Evolutionary conservation across 73 alveolate genomes (phyloP).

Genomic region (Symbiodinium pilosum): DNA sequence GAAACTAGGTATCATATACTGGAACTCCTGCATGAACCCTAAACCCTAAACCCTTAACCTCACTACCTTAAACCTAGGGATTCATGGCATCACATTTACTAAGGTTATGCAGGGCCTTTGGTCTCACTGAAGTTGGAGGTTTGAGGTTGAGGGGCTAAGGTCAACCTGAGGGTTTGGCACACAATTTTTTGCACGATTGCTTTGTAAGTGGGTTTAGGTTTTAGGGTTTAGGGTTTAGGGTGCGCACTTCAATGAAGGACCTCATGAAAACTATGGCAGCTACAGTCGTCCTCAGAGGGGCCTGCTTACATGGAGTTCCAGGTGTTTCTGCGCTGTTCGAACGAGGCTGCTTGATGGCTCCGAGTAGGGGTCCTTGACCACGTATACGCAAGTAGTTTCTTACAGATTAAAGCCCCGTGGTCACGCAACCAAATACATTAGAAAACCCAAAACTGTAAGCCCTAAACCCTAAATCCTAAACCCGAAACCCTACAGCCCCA

Average conservation of each 20-base stretch:
- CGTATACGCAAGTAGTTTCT: neutral
- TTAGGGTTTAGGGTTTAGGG: neutral
- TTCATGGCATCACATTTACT: neutral
- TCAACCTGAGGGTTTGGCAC: neutral
- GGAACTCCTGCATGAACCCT: neutral
- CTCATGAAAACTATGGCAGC: neutral
- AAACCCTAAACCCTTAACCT: neutral
- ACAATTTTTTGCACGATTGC: neutral
- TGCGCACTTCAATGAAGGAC: neutral
- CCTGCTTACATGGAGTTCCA: neutral
- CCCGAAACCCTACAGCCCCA: neutral
- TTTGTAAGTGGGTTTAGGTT: neutral
- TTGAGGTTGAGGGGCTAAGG: neutral
- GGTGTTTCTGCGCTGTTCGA: neutral
- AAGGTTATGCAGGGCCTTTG: neutral
- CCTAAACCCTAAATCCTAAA: neutral
- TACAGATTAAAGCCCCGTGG: neutral
- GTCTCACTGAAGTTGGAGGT: neutral
- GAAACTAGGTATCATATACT: neutral
- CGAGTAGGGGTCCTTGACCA: neutral
- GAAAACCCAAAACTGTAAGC: neutral
- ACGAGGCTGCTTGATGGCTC: neutral
- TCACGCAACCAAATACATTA: too few relatives aligned
- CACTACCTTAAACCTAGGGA: neutral
- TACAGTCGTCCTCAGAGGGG: too few relatives aligned